Conservation (phyloP, 2,329 filamentous ascomycete species). For the Tolypocladium pustulatum region DNA sequence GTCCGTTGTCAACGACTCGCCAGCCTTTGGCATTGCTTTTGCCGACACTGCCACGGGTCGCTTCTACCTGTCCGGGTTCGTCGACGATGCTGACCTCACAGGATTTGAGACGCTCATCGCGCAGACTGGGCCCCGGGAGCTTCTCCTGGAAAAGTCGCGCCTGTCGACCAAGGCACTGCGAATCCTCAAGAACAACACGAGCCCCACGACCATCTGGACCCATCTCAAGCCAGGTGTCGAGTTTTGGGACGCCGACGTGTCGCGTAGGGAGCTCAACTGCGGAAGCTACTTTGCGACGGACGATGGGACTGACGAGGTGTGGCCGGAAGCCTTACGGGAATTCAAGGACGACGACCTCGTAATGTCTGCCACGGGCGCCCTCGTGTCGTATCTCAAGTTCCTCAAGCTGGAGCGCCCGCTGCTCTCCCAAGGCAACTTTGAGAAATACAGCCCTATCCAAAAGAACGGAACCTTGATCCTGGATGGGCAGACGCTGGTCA, state of each 20-base stretch:
- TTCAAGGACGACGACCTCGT: conserved; percentile 67
- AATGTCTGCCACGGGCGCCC: conserved; percentile 84
- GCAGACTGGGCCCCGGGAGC: conserved; percentile 78
- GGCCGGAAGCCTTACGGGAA: conserved; percentile 67
- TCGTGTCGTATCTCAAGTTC: conserved; percentile 75
- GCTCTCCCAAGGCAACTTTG: conserved; percentile 82
- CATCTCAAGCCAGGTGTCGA: conserved; percentile 77
- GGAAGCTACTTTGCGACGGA: conserved; percentile 66
- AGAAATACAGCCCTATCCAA: conserved; percentile 81
- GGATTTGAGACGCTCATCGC: conserved; percentile 96
- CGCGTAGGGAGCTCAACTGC: conserved; percentile 69
- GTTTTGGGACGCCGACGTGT: conserved; percentile 81
- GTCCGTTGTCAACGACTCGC: conserved; percentile 58
- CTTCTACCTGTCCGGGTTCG: conserved; percentile 85
- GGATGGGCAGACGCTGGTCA: conserved; percentile 93
- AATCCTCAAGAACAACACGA: conserved; percentile 92
- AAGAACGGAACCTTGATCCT: conserved; percentile 86
- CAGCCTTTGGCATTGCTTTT: conserved; percentile 85
- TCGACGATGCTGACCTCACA: conserved; percentile 85
- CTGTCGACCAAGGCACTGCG: conserved; percentile 82
- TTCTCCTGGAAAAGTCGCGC: conserved; percentile 78
- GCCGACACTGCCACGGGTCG: conserved; percentile 93
- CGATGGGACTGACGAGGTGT: conserved; percentile 47
- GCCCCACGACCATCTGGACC: conserved; percentile 91
- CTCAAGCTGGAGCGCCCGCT: conserved; percentile 84